Base-by-base conservation (phyloP, 495 filamentous ascomycete genomes). In the Penicillium antarcticum region DNA sequence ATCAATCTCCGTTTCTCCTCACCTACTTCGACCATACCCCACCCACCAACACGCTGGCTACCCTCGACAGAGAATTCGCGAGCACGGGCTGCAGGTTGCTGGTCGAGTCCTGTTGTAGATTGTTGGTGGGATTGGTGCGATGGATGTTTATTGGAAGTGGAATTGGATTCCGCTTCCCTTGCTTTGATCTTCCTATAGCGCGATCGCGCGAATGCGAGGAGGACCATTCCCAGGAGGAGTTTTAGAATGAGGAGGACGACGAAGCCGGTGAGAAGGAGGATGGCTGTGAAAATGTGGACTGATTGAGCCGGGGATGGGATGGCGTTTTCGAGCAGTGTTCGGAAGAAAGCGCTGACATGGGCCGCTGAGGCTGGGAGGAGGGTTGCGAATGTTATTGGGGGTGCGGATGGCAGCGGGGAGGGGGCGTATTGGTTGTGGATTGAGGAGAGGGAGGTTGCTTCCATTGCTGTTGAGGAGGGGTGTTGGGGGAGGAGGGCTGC, bases 1-100 rank as follows among this genome's bases (percentile, higher is more conserved):
- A 97, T 91, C 85, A 84, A 87, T 49, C 84, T 77, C 55, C 88
- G 78, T 62, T 94, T 86, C 10, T 96, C 91, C 17, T 96, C 94
- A 42, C 87, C 88, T 0, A 97, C 82, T 54, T 97, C 95, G 2
- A 94, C 84, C 23, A 88, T 78, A 0, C 90, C 91, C 78, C 85
- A 92, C 1, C 87, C 87, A 1, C 92, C 91, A 36, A 89, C 73
- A 4, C 91, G 79, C 58, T 82, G 86, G 12, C 84, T 87, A 10
- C 82, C 83, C 17, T 88, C 84, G 21, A 88, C 81, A 34, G 78
- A 81, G 31, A 74, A 80, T 48, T 82, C 80, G 11, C 71, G 60
- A 1, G 58, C 58, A 2, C 65, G 69, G 7, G 57, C 43, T 0
- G 21, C 36, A 5, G 26, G 5, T 34, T 14, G 2, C 21, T 18